Percentiles rank a stretch among this genome's conserved stretches.
These are phyloP conservation scores for Cenchrus purpureus DNA, from an alignment of 176 grass and related monocot species.

Conservation along the genomic window DNA sequence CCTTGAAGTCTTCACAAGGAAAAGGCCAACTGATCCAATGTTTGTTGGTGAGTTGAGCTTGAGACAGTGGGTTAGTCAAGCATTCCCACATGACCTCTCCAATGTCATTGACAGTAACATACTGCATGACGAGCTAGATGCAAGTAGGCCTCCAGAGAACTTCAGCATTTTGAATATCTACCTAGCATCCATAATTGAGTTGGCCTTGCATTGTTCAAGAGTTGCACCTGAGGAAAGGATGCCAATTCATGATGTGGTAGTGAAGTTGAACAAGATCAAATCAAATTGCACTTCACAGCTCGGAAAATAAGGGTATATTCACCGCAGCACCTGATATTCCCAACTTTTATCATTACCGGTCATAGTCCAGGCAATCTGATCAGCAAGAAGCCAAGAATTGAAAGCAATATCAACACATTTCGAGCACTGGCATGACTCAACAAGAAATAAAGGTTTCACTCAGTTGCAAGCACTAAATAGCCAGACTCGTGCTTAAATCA, in stretches of 20 bases:
- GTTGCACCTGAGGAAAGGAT: slow-evolving; percentile 34
- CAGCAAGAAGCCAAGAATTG: background rate
- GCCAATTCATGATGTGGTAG: slow-evolving; percentile 42
- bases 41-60: too few relatives aligned
- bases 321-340: background rate
- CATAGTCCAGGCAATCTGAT: too few relatives aligned
- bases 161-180: too few relatives aligned
- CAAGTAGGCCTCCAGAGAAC: too few relatives aligned
- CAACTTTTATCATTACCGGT: background rate
- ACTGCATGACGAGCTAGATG: too few relatives aligned
- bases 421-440: background rate
- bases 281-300: slow-evolving; percentile 12
- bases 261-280: slow-evolving; percentile 48
- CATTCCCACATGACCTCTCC: too few relatives aligned
- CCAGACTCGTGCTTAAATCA: background rate
- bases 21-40: too few relatives aligned
- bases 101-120: too few relatives aligned
- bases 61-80: too few relatives aligned
- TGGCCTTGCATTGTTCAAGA: too few relatives aligned
- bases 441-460: background rate
- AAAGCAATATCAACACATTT: background rate
- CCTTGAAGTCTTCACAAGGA: too few relatives aligned
- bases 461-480: background rate
- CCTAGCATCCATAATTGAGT: too few relatives aligned
- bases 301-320: background rate